Percentiles rank a stretch among this genome's conserved stretches.
Conservation (phyloP, 83 land plant species). For the Picea abies region DNA sequence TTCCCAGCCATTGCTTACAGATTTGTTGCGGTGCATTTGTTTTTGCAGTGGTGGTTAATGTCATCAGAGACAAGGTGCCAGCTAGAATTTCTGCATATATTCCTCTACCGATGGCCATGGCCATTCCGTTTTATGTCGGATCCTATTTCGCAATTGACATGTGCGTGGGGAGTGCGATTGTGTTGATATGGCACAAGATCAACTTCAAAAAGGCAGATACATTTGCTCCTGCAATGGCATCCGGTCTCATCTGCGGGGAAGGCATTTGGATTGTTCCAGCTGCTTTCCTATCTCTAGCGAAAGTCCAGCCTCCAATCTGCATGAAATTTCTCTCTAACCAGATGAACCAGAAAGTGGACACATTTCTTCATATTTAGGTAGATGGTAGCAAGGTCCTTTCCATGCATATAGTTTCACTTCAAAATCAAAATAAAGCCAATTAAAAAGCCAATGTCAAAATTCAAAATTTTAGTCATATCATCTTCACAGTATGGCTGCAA, state of each 20-base stretch:
- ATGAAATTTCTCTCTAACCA: constrained; percentile 40
- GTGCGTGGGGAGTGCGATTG: constrained; percentile 38
- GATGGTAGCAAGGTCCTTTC: too few relatives aligned
- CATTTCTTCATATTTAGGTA: too few relatives aligned
- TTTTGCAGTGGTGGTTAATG: constrained; percentile 16
- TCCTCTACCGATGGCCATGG: constrained; percentile 60
- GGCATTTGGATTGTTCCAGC: constrained; percentile 50
- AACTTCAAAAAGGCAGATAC: constrained; percentile 39
- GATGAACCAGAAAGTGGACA: too few relatives aligned
- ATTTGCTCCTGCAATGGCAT: constrained; percentile 41
- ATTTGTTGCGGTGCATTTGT: constrained; percentile 39
- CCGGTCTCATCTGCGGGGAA: constrained; percentile 55
- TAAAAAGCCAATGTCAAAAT: too few relatives aligned
- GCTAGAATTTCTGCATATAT: constrained; percentile 3
- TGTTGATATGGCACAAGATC: constrained; percentile 33
- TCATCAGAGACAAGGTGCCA: too few relatives aligned
- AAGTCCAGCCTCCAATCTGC: constrained; percentile 57
- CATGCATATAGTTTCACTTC: too few relatives aligned
- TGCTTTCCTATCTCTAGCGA: constrained; percentile 52
- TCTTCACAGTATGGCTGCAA: too few relatives aligned
- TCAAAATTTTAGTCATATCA: too few relatives aligned
- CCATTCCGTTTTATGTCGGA: constrained; percentile 43
- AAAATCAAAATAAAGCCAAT: too few relatives aligned
- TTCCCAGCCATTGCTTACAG: constrained; percentile 46
- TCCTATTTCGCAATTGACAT: constrained; percentile 50